Percentiles rank a stretch among this genome's conserved stretches.
phyloP scores from a whole-genome alignment of 2,329 filamentous ascomycete genomes.

The Epichloe uncinata region DNA sequence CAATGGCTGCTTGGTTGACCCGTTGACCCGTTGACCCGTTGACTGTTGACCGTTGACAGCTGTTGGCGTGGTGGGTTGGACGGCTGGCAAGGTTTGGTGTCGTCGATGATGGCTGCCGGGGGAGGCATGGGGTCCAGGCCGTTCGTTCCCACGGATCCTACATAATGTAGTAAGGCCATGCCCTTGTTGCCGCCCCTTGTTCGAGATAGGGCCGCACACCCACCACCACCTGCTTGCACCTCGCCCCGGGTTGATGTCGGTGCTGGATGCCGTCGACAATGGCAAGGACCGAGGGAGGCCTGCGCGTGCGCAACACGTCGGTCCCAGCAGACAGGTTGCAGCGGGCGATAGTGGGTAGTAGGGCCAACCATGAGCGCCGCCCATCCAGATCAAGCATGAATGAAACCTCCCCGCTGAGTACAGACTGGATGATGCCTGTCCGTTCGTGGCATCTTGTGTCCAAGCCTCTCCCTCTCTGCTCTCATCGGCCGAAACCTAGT shows the following conservation, averaged over 20 bases:
- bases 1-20: not conserved
- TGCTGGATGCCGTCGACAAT: slow-evolving; percentile 2
- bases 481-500: not conserved
- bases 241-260: slow-evolving; percentile 3
- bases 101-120: not conserved
- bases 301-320: slow-evolving; percentile 1
- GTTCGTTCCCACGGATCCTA: slow-evolving; percentile 4
- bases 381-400: not conserved
- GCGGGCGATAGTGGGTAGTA: not conserved
- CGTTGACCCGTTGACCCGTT: not conserved
- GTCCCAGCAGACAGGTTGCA: slow-evolving; percentile 4
- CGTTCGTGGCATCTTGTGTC: not conserved
- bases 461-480: not conserved
- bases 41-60: not conserved
- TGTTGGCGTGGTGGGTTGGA: not conserved
- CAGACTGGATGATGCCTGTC: not conserved
- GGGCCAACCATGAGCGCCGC: not conserved
- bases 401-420: not conserved
- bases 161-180: slow-evolving; percentile 1
- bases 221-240: slow-evolving; percentile 1
- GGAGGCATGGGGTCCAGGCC: not conserved
- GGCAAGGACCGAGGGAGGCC: slow-evolving; percentile 3
- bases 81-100: not conserved
- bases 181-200: slow-evolving; percentile 7
- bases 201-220: not conserved